These are phyloP conservation scores for Russula olivacea DNA, from an alignment of 768 basidiomycete genomes.

Conservation along the genomic window DNA sequence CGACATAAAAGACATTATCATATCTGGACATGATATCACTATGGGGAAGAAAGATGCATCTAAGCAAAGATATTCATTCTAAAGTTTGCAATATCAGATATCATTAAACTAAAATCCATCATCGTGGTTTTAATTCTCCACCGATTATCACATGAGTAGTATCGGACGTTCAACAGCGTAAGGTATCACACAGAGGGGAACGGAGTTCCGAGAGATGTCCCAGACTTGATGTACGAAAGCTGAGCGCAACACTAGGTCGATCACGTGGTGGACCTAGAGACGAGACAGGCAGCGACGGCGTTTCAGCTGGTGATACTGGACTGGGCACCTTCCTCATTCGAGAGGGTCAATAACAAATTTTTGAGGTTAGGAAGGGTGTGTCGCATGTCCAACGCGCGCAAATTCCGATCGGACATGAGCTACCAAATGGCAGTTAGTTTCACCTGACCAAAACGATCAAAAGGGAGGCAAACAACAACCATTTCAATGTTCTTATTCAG, in stretches of 20 bases:
- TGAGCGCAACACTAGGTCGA: background rate
- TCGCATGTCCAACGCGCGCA: constrained; percentile 86
- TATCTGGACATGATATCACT: background rate
- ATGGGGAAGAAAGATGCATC: no score
- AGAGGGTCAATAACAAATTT: constrained; percentile 82
- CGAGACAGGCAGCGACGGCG: background rate
- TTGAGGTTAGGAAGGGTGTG: constrained; percentile 97
- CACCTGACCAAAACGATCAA: background rate
- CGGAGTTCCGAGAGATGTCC: background rate
- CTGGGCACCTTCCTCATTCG: constrained; percentile 54
- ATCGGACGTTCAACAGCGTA: background rate
- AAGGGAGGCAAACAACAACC: constrained; percentile 41
- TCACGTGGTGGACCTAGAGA: background rate
- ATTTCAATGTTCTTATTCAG: constrained; percentile 97
- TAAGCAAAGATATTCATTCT: background rate
- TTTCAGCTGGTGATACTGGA: constrained; percentile 20
- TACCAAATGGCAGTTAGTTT: constrained; percentile 31
- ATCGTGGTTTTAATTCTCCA: background rate
- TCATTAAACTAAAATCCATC: constrained; percentile 1
- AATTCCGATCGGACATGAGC: constrained; percentile 88
- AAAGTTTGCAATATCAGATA: background rate
- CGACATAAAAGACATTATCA: no score
- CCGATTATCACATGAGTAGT: background rate
- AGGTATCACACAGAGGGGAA: background rate
- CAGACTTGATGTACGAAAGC: background rate